phyloP scores from a whole-genome alignment of 176 grass and related monocot genomes.

The Typha latifolia region DNA sequence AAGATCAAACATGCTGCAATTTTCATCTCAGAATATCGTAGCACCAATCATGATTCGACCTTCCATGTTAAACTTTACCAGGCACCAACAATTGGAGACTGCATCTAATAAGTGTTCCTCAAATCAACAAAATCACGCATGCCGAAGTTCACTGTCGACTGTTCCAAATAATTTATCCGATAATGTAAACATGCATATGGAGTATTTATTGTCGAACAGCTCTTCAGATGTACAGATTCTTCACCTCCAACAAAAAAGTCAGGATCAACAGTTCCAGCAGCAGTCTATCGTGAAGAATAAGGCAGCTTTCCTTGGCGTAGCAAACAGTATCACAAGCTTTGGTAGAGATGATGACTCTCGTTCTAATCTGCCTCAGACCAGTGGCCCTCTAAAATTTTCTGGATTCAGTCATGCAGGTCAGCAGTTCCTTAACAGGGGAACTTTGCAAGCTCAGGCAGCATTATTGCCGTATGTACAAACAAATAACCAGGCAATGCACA shows the following conservation, averaged over 20 bases:
- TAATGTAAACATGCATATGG: slow-evolving; percentile 6
- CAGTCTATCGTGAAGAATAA: not conserved
- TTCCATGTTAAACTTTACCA: not conserved
- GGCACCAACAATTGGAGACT: slow-evolving; percentile 15
- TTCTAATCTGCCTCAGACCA: no score
- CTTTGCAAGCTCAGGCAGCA: not conserved
- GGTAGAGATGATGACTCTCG: no score
- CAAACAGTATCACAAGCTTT: no score
- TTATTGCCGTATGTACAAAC: not conserved
- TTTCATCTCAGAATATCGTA: not conserved
- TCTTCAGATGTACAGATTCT: slow-evolving; percentile 5
- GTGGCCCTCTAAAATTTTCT: no score
- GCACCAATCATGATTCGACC: not conserved
- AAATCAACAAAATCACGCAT: slow-evolving; percentile 15
- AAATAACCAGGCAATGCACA: not conserved
- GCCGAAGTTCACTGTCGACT: slow-evolving; percentile 3
- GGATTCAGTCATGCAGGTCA: not conserved
- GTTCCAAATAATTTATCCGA: slow-evolving; percentile 3
- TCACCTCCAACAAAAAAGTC: not conserved
- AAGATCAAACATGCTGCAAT: not conserved
- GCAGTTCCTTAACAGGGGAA: slow-evolving; percentile 7
- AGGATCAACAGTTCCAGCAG: slow-evolving; percentile 4
- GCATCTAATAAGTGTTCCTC: slow-evolving; percentile 5
- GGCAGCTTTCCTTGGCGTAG: no score
- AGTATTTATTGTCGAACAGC: slow-evolving; percentile 2